Evolutionary conservation across 1,284 basidiomycete species (phyloP).

Genomic region (Sporisorium scitamineum): DNA sequence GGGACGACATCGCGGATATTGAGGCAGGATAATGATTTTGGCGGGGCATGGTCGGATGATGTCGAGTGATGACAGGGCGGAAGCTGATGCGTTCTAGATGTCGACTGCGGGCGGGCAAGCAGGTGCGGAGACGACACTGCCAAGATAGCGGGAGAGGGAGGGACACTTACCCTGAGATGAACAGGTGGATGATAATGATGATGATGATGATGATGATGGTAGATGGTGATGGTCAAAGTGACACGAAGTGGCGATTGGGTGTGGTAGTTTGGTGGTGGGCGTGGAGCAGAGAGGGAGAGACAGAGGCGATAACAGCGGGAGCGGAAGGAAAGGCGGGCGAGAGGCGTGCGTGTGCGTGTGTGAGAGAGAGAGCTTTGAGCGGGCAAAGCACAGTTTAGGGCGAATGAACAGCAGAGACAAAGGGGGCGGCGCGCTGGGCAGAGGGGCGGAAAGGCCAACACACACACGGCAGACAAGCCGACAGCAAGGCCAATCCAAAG

Average conservation of each 20-base stretch:
- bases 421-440: neutral
- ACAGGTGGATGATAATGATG: slow-evolving; percentile 30
- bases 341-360: slow-evolving; percentile 1
- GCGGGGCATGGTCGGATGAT: neutral
- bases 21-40: neutral
- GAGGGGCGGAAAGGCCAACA: neutral
- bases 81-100: slow-evolving; percentile 15
- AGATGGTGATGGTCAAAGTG: slow-evolving; percentile 33
- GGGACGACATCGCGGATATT: neutral
- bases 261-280: slow-evolving; percentile 21
- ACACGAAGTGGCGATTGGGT: slow-evolving; percentile 19
- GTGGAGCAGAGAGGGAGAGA: slow-evolving; percentile 5
- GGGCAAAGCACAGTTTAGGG: too few relatives aligned
- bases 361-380: neutral
- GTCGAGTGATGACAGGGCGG: slow-evolving; percentile 3
- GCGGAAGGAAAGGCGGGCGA: slow-evolving; percentile 23
- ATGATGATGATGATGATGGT: slow-evolving; percentile 19
- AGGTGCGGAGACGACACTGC: neutral
- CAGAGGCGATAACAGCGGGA: slow-evolving; percentile 25
- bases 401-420: neutral
- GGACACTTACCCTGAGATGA: slow-evolving; percentile 35
- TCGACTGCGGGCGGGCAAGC: slow-evolving; percentile 2
- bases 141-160: neutral
- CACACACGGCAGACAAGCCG: slow-evolving; percentile 10
- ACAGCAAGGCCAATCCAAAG: neutral